Evolutionary conservation across 2,329 filamentous ascomycete genomes (phyloP).

Genomic region (Penicillium decumbens): DNA sequence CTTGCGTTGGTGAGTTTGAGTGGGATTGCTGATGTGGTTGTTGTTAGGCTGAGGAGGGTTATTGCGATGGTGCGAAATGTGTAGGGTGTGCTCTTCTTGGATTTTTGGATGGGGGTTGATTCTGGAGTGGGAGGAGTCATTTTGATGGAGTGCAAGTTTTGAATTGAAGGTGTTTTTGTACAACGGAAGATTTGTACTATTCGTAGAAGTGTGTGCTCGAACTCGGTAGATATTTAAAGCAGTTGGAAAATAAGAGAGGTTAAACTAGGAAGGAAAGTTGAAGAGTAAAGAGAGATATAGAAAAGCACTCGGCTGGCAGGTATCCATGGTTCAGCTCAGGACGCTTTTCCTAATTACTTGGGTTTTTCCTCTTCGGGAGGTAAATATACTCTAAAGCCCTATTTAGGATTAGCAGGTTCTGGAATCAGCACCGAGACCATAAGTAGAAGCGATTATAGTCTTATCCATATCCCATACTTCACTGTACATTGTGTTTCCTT

Average conservation of each 20-base stretch:
- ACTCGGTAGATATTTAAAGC: no score
- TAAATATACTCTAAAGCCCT: not conserved
- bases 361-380: not conserved
- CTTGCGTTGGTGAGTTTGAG: no score
- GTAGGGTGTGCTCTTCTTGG: no score
- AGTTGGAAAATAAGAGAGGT: not conserved
- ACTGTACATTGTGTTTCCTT: not conserved
- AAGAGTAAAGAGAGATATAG: not conserved
- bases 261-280: not conserved
- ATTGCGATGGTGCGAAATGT: not conserved
- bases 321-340: not conserved
- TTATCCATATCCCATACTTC: not conserved
- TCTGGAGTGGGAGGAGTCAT: no score
- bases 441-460: not conserved
- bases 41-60: not conserved
- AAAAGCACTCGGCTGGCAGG: not conserved
- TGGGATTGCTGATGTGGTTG: not conserved
- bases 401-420: not conserved
- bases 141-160: no score
- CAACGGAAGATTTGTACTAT: no score
- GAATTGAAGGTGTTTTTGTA: no score
- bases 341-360: not conserved
- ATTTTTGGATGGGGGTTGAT: no score
- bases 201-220: no score
- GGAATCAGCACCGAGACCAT: not conserved